Conservation (phyloP, 2,329 filamentous ascomycete species). For the Exophiala phaeomuriformis region DNA sequence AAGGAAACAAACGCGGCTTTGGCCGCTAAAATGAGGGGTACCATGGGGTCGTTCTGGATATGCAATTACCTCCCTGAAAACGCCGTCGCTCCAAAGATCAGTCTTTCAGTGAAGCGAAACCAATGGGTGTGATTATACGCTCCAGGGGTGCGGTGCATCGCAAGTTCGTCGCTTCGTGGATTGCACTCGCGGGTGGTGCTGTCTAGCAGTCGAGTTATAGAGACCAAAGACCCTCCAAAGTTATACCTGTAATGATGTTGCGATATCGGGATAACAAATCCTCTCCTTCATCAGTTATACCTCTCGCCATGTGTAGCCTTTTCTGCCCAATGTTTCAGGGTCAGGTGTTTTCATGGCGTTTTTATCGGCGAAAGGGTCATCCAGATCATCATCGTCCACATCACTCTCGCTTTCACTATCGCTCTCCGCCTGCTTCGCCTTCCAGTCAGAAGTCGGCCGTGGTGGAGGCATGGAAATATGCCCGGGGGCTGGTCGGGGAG, state of each 20-base stretch:
- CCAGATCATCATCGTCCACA: conserved; percentile 63
- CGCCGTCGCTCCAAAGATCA: neutral
- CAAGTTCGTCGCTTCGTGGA: no score
- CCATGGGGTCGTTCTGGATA: neutral
- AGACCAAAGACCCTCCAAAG: no score
- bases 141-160: no score
- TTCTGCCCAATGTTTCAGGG: conserved; percentile 18
- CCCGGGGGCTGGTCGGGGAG: conserved; percentile 33
- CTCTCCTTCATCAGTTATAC: conserved; percentile 3
- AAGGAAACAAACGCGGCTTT: neutral
- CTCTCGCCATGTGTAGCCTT: conserved; percentile 23
- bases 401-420: conserved; percentile 50
- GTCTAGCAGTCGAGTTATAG: no score
- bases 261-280: no score
- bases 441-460: conserved; percentile 20
- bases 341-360: conserved; percentile 60
- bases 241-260: no score
- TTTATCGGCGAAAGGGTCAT: conserved; percentile 78
- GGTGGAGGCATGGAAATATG: conserved; percentile 19
- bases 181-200: no score
- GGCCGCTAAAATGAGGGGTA: neutral
- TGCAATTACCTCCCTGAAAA: neutral
- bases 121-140: no score
- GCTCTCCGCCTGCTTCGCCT: conserved; percentile 40
- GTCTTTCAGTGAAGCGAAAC: neutral